phyloP scores from a whole-genome alignment of 768 basidiomycete species.

The Auriscalpium vulgare region DNA sequence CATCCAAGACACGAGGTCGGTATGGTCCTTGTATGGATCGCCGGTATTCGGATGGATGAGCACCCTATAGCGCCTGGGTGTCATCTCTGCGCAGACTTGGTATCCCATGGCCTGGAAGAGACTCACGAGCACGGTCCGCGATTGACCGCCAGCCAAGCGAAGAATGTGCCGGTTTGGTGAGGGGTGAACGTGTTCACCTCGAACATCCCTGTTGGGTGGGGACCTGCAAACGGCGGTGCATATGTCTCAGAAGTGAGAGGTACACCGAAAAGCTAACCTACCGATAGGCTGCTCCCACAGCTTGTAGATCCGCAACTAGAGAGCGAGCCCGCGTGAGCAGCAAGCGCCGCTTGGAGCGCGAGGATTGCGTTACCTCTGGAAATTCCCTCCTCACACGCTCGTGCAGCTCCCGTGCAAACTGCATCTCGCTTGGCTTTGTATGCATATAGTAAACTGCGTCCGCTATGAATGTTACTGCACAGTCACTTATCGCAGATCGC shows the following conservation, averaged over 20 bases:
- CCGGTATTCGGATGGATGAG: conserved; percentile 66
- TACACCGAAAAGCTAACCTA: conserved; percentile 19
- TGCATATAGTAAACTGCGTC: conserved; percentile 56
- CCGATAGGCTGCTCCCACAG: conserved; percentile 60
- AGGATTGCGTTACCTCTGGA: conserved; percentile 49
- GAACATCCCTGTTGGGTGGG: conserved; percentile 67
- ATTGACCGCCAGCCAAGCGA: conserved; percentile 59
- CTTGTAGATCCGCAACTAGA: conserved; percentile 50
- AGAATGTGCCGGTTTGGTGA: conserved; percentile 61
- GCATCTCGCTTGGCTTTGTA: conserved; percentile 30
- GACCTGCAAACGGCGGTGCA: conserved; percentile 28
- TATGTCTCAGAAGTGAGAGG: neutral
- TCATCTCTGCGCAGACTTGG: no score
- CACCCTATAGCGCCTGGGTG: conserved; percentile 33
- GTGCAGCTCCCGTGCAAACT: conserved; percentile 48
- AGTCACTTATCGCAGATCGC: neutral
- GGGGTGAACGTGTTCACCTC: conserved; percentile 61
- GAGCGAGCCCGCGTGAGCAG: neutral
- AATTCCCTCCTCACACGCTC: conserved; percentile 56
- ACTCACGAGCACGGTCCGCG: conserved; percentile 38
- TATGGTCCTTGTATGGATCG: conserved; percentile 48
- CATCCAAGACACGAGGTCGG: conserved; percentile 60
- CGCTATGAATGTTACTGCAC: neutral
- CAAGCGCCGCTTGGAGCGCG: neutral
- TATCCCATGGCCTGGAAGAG: no score